Percentiles rank a stretch among this genome's conserved stretches.
These are phyloP conservation scores for Solanum pinnatisectum DNA, from an alignment of 257 asterid species.

Conservation along the genomic window DNA sequence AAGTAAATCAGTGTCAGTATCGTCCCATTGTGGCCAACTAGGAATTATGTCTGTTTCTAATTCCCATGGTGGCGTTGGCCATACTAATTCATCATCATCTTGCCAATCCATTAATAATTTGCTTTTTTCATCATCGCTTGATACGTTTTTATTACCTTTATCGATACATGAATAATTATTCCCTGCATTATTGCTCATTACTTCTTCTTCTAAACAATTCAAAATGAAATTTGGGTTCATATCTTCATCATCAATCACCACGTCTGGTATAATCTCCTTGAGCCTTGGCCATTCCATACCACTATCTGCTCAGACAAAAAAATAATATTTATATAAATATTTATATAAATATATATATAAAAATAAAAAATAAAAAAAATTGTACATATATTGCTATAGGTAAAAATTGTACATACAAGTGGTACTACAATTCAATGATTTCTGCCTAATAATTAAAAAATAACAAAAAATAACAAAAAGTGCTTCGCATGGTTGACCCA, in stretches of 20 bases:
- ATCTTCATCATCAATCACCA: neutral
- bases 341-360: too few species aligned
- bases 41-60: neutral
- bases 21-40: conserved; percentile 29
- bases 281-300: conserved; percentile 1
- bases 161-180: neutral
- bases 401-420: too few species aligned
- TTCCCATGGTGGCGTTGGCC: neutral
- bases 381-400: too few species aligned
- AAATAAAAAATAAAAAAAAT: too few species aligned
- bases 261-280: conserved; percentile 13
- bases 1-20: neutral
- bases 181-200: neutral
- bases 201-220: neutral
- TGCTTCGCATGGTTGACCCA: too few species aligned
- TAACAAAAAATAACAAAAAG: too few species aligned
- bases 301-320: neutral
- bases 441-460: too few species aligned
- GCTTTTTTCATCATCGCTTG: neutral
- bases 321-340: too few species aligned
- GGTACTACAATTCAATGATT: too few species aligned
- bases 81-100: neutral
- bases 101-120: conserved; percentile 18
- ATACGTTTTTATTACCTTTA: neutral
- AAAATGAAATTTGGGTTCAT: neutral